Base-by-base conservation (phyloP, 2,329 filamentous ascomycete species). In the Monosporascus sp. region DNA sequence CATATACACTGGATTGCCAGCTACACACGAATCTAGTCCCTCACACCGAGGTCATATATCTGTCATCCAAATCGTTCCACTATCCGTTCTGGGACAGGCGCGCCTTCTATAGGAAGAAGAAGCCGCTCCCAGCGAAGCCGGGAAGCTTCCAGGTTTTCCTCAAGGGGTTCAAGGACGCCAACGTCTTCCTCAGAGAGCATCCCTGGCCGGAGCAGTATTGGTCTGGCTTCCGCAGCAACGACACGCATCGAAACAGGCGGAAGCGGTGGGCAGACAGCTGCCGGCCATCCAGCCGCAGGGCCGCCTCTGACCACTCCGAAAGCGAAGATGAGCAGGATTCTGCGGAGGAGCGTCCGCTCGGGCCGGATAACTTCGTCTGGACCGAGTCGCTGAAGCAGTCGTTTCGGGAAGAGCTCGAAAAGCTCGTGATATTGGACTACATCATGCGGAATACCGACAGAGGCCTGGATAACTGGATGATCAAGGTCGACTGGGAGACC, bases 381-480 rank as follows among this genome's bases (percentile, higher is more conserved):
- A 96, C 91, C 0, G 89, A 95, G 50, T 74, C 79, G 6, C 72
- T 99, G 46, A 95, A 97, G 67, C 90, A 96, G 69, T 88, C 90
- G 0, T 96, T 99, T 68, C 80, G 94, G 38, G 94, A 99, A 70
- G 89, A 97, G 72, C 79, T 99, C 48, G 94, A 99, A 73, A 97
- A 97, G 71, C 78, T 99, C 7, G 95, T 99, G 22, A 96, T 99
- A 64, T 72, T 99, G 60, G 94, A 99, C 72, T 99, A 99, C 69
- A 96, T 99, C 58, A 99, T 99, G 94, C 85, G 94, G 54, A 99
- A 99, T 67, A 99, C 94, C 2, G 94, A 99, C 69, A 84, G 94
- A 72, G 94, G 94, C 2, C 77, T 97, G 53, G 94, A 99, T 69
- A 99, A 99, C 64, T 99, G 94, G 94, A 99, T 99, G 94, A 91